Percentiles rank a stretch among this genome's conserved stretches.
phyloP scores from a whole-genome alignment of 1,284 basidiomycete species.

The Cutaneotrichosporon spelunceum region DNA sequence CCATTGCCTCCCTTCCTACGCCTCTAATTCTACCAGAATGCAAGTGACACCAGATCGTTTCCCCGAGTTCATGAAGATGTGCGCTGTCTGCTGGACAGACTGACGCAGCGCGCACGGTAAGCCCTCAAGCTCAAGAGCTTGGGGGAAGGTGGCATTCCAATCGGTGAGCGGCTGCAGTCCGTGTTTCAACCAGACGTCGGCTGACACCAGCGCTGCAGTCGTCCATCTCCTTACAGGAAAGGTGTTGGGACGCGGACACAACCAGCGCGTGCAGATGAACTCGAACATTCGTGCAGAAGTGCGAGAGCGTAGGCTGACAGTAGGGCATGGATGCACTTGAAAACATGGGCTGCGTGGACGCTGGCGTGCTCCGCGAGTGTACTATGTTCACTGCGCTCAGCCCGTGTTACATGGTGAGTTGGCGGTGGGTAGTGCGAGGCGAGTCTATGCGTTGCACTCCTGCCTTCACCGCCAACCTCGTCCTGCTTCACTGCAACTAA shows the following conservation, averaged over 20 bases:
- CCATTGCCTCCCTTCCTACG: too few species aligned
- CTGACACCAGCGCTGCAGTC: slow-evolving; percentile 28
- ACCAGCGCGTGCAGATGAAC: slow-evolving; percentile 38
- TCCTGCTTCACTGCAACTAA: not conserved
- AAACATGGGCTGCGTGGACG: slow-evolving; percentile 35
- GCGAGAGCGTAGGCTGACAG: slow-evolving; percentile 10
- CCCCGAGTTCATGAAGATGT: slow-evolving; percentile 33
- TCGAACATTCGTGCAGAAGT: slow-evolving; percentile 22
- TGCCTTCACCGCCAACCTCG: not conserved
- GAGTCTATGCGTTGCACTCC: not conserved
- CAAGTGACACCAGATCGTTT: slow-evolving; percentile 29
- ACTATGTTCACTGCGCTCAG: slow-evolving; percentile 37
- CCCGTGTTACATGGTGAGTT: slow-evolving; percentile 28
- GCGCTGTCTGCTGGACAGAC: not conserved
- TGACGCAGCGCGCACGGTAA: slow-evolving; percentile 32
- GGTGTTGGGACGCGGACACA: slow-evolving; percentile 36
- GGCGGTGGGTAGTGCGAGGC: too few species aligned
- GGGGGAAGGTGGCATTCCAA: slow-evolving; percentile 40
- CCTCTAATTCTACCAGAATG: not conserved
- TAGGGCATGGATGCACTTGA: slow-evolving; percentile 37
- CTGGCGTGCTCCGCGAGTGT: slow-evolving; percentile 33
- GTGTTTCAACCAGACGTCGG: not conserved
- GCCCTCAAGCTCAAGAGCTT: slow-evolving; percentile 32
- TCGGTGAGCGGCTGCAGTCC: slow-evolving; percentile 23
- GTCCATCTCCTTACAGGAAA: slow-evolving; percentile 38